phyloP scores from a whole-genome alignment of 1,284 basidiomycete species.

The Exobasidium rhododendri region DNA sequence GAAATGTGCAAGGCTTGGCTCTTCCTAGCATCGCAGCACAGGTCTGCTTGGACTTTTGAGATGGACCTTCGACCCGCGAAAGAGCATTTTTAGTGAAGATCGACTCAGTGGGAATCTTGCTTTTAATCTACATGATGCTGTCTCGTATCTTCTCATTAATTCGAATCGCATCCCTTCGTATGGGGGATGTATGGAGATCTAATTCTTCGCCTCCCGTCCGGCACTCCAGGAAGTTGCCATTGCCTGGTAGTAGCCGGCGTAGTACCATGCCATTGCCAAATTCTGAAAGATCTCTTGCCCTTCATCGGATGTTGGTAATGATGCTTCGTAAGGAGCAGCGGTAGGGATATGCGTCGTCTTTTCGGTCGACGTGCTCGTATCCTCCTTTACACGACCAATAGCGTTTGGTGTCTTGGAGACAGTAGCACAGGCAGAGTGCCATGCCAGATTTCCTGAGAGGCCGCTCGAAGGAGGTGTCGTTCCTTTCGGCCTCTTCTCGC shows the following conservation, averaged over 20 bases:
- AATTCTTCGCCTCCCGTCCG: neutral
- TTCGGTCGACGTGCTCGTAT: neutral
- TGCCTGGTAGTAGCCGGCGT: conserved; percentile 23
- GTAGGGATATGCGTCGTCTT: conserved; percentile 4
- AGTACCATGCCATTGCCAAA: conserved; percentile 19
- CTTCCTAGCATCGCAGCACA: conserved; percentile 41
- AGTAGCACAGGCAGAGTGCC: conserved; percentile 15
- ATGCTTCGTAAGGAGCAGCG: neutral
- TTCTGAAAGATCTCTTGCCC: conserved; percentile 13
- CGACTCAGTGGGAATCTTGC: too few species aligned
- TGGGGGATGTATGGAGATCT: too few species aligned
- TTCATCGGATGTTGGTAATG: neutral
- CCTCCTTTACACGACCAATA: neutral
- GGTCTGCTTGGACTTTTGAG: conserved; percentile 36
- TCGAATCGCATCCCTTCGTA: too few species aligned
- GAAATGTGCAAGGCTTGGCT: conserved; percentile 47
- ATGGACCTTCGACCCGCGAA: conserved; percentile 39
- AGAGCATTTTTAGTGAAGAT: conserved; percentile 30
- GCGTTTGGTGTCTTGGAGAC: conserved; percentile 15
- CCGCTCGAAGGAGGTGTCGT: conserved; percentile 11
- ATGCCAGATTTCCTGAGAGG: conserved; percentile 10
- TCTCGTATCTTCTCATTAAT: too few species aligned
- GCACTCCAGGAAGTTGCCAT: conserved; percentile 5
- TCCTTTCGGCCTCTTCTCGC: neutral
- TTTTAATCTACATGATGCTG: too few species aligned